A percentile compares a stretch with the other conserved stretches of the same genome.
phyloP scores from a whole-genome alignment of 768 basidiomycete species.

The Strobilomyces echinocephalus region DNA sequence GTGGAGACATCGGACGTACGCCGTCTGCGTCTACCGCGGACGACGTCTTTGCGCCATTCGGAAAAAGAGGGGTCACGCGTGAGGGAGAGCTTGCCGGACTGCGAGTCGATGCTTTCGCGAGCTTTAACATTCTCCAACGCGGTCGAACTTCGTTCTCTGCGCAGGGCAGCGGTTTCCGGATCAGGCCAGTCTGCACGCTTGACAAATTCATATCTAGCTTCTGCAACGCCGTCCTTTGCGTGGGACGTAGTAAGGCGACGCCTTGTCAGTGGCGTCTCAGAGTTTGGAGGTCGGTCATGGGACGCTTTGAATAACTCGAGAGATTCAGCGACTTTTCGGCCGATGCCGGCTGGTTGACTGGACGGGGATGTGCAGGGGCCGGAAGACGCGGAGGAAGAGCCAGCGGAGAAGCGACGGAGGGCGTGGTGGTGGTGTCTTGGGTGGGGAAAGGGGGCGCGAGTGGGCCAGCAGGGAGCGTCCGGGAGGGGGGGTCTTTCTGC shows the following conservation, averaged over 20 bases:
- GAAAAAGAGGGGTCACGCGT: constrained; percentile 41
- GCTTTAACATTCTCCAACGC: constrained; percentile 52
- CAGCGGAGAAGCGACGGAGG: constrained; percentile 31
- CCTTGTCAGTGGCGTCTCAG: constrained; percentile 25
- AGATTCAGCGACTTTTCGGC: constrained; percentile 79
- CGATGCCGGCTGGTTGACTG: constrained; percentile 42
- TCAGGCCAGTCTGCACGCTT: constrained; percentile 85
- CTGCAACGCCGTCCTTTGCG: constrained; percentile 51
- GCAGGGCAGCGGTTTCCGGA: constrained; percentile 64
- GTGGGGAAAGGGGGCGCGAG: constrained; percentile 8
- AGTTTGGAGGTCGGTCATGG: constrained; percentile 31
- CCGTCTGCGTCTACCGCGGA: constrained; percentile 61
- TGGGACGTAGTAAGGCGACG: constrained; percentile 33
- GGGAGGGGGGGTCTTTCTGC: constrained; percentile 18
- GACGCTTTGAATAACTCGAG: constrained; percentile 82
- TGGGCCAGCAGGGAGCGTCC: constrained; percentile 26
- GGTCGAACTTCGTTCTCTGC: constrained; percentile 64
- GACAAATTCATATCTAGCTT: constrained; percentile 74
- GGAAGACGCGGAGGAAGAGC: constrained; percentile 25
- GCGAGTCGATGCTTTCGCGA: constrained; percentile 39
- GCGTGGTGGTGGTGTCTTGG: constrained; percentile 32
- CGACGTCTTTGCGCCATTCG: constrained; percentile 56
- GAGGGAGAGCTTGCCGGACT: constrained; percentile 27
- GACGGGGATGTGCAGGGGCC: constrained; percentile 3
- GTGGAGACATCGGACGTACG: constrained; percentile 41